Evolutionary conservation across 2,329 filamentous ascomycete genomes (phyloP).

Genomic region (Sporothrix phasma): DNA sequence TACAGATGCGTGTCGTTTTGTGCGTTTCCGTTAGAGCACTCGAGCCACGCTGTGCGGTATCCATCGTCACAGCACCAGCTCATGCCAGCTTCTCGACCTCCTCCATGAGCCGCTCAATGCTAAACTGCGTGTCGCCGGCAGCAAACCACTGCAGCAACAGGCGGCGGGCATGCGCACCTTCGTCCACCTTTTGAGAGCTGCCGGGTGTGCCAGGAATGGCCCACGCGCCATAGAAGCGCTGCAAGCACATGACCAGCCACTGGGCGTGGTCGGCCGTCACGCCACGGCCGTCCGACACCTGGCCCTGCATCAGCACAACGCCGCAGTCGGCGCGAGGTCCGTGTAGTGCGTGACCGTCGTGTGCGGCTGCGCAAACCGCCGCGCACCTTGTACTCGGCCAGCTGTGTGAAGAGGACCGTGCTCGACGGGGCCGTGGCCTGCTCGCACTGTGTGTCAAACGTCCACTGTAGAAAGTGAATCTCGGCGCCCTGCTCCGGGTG

Average conservation of each 20-base stretch:
- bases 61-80: not conserved
- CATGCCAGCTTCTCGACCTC: slow-evolving; percentile 72
- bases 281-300: slow-evolving; percentile 64
- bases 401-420: slow-evolving; percentile 83
- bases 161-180: slow-evolving; percentile 53
- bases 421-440: slow-evolving; percentile 42
- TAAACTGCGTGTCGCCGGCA: slow-evolving; percentile 67
- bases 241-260: slow-evolving; percentile 85
- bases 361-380: slow-evolving; percentile 81
- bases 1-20: not conserved
- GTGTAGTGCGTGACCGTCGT: slow-evolving; percentile 89
- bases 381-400: slow-evolving; percentile 85
- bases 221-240: slow-evolving; percentile 79
- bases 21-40: not conserved
- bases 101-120: slow-evolving; percentile 73
- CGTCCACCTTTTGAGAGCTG: slow-evolving; percentile 34
- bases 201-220: slow-evolving; percentile 30
- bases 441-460: slow-evolving; percentile 50
- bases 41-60: not conserved
- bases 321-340: slow-evolving; percentile 67
- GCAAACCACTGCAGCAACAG: slow-evolving; percentile 74
- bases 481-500: slow-evolving; percentile 62
- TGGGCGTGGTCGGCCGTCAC: slow-evolving; percentile 72
- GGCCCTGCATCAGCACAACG: slow-evolving; percentile 77
- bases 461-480: slow-evolving; percentile 95